A percentile compares a stretch with the other conserved stretches of the same genome.
These are phyloP conservation scores for Coemansia sp. DNA, from an alignment of 192 early-diverging fungal genomes.

Conservation along the genomic window DNA sequence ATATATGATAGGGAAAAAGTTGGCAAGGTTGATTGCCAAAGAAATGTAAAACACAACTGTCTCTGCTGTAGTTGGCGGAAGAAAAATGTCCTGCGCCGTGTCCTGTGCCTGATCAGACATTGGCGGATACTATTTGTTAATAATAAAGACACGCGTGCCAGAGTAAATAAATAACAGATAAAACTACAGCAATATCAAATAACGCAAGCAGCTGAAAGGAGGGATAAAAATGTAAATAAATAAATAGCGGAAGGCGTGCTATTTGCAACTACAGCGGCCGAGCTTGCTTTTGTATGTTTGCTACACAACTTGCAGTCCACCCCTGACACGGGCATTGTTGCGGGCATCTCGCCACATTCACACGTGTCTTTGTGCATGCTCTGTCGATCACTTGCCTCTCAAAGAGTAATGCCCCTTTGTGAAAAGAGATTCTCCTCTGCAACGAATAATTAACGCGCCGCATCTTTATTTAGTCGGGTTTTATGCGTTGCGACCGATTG, in stretches of 20 bases:
- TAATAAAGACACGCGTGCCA: neutral
- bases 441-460: neutral
- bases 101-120: constrained; percentile 17
- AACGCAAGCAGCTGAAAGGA: neutral
- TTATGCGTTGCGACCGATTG: too few relatives aligned
- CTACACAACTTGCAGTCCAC: neutral
- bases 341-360: neutral
- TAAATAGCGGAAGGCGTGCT: neutral
- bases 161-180: neutral
- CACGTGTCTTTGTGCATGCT: neutral
- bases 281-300: neutral
- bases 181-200: constrained; percentile 5
- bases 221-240: neutral
- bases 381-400: neutral
- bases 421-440: neutral
- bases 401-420: neutral
- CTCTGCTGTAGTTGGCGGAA: constrained; percentile 32
- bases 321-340: neutral
- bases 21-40: constrained; percentile 25
- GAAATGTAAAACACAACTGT: constrained; percentile 30
- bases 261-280: neutral
- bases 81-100: constrained; percentile 35
- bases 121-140: neutral
- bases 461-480: neutral
- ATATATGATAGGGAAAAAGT: constrained; percentile 30